Base-by-base conservation (phyloP, 805 yeast species). In the Phaffomyces thermotolerans region DNA sequence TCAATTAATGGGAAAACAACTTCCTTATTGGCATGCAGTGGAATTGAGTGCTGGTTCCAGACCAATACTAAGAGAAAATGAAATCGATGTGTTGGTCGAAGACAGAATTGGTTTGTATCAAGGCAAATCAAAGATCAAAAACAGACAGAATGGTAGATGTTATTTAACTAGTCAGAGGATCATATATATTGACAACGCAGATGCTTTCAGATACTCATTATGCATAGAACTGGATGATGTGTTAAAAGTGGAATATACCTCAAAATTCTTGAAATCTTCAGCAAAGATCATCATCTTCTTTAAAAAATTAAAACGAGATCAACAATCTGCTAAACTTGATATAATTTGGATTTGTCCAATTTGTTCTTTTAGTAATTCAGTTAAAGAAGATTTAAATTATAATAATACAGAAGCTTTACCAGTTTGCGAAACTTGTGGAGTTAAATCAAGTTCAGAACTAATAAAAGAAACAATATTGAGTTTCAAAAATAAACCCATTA, bases 321-420 rank as follows among this genome's bases (percentile, higher is more conserved):
- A 22, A 9, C 15, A 25, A 37, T 8, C 33, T 20, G 8, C 23
- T 35, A 12, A 37, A 40, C 34, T 45, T 37, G 20, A 17, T 8
- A 37, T 27, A 13, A 37, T 25, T 20, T 91, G 99, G 99, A 72
- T 74, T 1, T 91, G 99, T 60, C 82, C 84, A n/a, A 90, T 93
- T 4, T 91, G 99, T 62, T 77, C 78, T n/a, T 84, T 70, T 57
- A 69, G 80, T 23, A 87, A 88, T 55, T 62, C 59, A 10, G 51
- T 75, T 4, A 57, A 60, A 8, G 51, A 58, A 8, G 60, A 59
- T 13, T 57, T 62, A 18, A 58, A 60, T 34, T 58, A 48, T 37
- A 38, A 39, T 23, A 59, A 53, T 13, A 40, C 49, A 1, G 51
- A 57, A 9, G 58, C 55, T 8, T 48, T 67, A 2, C 81, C 82